These are phyloP conservation scores for Trichoderma sp. DNA, from an alignment of 2,329 filamentous ascomycete genomes.

Conservation along the genomic window DNA sequence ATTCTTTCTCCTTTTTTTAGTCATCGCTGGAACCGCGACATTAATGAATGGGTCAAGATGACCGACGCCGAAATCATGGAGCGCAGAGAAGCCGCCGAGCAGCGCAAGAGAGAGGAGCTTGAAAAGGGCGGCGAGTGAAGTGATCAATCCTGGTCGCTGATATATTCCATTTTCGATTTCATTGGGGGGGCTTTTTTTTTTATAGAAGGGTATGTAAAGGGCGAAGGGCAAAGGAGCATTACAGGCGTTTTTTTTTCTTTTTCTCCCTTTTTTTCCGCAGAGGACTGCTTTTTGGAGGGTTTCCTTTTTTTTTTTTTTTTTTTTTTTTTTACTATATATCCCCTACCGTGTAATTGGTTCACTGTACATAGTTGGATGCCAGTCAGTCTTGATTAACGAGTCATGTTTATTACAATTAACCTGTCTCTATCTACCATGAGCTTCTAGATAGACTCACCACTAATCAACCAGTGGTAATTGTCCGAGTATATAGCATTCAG, in stretches of 20 bases:
- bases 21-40: constrained; percentile 56
- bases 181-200: background rate
- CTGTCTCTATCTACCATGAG: background rate
- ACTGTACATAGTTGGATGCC: constrained; percentile 16
- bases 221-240: constrained; percentile 4
- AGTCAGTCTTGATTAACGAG: constrained; percentile 7
- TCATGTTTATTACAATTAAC: background rate
- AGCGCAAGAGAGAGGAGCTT: constrained; percentile 25
- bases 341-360: background rate
- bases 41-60: constrained; percentile 58
- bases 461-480: too few relatives aligned
- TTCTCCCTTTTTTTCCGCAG: background rate
- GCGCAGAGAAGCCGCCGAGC: constrained; percentile 26
- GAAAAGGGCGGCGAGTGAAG: background rate
- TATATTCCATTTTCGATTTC: background rate
- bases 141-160: background rate
- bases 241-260: constrained; percentile 2
- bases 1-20: constrained; percentile 36
- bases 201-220: background rate
- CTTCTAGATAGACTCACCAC: background rate
- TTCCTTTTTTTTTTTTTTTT: background rate
- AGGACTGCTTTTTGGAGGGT: background rate
- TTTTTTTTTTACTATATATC: background rate
- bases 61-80: constrained; percentile 28
- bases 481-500: too few relatives aligned